These are phyloP conservation scores for Kazachstania sp. DNA, from an alignment of 1,139 yeast genomes.

Conservation along the genomic window DNA sequence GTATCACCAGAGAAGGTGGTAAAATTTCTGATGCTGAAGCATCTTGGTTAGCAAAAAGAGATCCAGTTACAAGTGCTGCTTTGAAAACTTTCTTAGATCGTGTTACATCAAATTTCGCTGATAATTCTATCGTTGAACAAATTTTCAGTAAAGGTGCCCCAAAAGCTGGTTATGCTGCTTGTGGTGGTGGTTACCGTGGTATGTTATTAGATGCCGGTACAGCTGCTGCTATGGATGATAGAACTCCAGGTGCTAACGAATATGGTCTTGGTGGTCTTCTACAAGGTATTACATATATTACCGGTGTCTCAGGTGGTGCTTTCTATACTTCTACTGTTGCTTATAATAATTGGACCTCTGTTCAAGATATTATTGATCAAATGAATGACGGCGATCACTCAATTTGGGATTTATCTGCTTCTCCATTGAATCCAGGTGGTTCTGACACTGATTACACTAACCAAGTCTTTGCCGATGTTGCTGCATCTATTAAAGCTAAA, in stretches of 20 bases:
- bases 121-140: constrained; percentile 33
- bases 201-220: constrained; percentile 85
- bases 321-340: constrained; percentile 56
- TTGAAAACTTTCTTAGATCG: constrained; percentile 48
- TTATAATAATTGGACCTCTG: constrained; percentile 73
- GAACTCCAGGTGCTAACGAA: constrained; percentile 51
- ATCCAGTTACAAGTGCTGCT: constrained; percentile 43
- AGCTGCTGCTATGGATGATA: constrained; percentile 68
- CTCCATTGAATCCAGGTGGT: constrained; percentile 62
- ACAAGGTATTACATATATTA: constrained; percentile 62
- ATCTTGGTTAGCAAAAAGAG: constrained; percentile 39
- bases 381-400: constrained; percentile 33
- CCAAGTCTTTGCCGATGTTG: constrained; percentile 40
- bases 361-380: constrained; percentile 43
- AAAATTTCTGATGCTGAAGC: constrained; percentile 8
- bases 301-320: constrained; percentile 42
- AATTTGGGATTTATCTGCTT: constrained; percentile 63
- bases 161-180: constrained; percentile 61
- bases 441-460: constrained; percentile 49
- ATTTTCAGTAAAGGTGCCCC: constrained; percentile 27
- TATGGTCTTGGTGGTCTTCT: constrained; percentile 71
- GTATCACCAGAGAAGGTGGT: constrained; percentile 30
- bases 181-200: constrained; percentile 92
- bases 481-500: constrained; percentile 40
- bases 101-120: constrained; percentile 34